Evolutionary conservation across 352 stramenopile species (phyloP).

Genomic region (Phytophthora niederhauseri): DNA sequence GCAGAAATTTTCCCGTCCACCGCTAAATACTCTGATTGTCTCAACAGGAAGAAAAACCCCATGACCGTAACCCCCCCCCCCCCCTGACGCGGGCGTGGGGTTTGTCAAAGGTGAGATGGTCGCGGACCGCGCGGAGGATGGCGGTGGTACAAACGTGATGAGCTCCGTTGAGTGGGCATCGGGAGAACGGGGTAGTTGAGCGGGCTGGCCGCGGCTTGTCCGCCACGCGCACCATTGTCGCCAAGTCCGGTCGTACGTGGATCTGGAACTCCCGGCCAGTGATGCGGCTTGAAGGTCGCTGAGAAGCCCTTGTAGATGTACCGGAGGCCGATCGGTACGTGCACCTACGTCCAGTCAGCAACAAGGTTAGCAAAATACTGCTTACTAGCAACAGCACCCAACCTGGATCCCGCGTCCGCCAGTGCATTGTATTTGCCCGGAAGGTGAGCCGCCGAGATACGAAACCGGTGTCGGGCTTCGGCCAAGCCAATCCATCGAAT

Average conservation of each 20-base stretch:
- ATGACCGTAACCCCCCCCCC: constrained; percentile 19
- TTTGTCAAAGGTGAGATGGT: constrained; percentile 1
- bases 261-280: neutral
- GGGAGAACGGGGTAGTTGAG: too few relatives aligned
- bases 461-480: constrained; percentile 8
- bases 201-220: neutral
- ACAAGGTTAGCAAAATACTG: neutral
- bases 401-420: constrained; percentile 5
- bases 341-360: constrained; percentile 7
- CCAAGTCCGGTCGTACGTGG: constrained; percentile 8
- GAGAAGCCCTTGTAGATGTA: constrained; percentile 20
- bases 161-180: too few relatives aligned
- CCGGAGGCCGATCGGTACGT: neutral
- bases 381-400: neutral
- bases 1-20: neutral
- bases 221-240: constrained; percentile 9
- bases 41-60: constrained; percentile 24
- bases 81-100: constrained; percentile 17
- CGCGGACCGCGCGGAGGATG: neutral
- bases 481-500: constrained; percentile 4
- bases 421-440: constrained; percentile 1
- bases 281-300: constrained; percentile 3
- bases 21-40: constrained; percentile 16
- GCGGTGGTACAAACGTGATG: neutral
- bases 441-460: constrained; percentile 6